A percentile compares a stretch with the other conserved stretches of the same genome.
Evolutionary conservation across 495 filamentous ascomycete genomes (phyloP).

Genomic region (Aspergillus taichungensis): DNA sequence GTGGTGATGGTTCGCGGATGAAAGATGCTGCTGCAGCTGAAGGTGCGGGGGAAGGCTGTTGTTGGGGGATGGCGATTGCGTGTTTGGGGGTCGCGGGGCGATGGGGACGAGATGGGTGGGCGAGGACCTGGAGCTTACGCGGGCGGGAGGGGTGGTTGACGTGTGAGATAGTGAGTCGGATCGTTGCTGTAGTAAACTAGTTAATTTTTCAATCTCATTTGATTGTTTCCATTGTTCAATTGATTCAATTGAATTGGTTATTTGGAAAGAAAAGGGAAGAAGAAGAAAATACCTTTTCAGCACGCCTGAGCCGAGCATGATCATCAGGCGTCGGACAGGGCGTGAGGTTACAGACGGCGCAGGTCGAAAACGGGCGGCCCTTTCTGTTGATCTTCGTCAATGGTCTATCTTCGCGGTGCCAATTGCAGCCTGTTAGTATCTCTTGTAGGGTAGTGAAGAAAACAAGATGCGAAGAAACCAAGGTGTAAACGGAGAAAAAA

Average conservation of each 20-base stretch:
- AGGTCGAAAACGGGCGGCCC: conserved; percentile 93
- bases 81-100: conserved; percentile 11
- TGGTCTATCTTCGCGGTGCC: conserved; percentile 65
- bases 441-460: background rate
- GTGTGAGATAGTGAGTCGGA: no score
- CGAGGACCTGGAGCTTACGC: no score
- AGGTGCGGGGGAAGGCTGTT: no score
- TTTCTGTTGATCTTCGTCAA: conserved; percentile 95
- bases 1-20: no score
- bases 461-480: conserved; percentile 7
- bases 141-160: no score
- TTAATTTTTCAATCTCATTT: no score
- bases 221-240: background rate
- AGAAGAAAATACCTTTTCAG: conserved; percentile 60
- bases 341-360: conserved; percentile 81
- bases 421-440: background rate
- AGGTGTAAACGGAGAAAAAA: conserved; percentile 15
- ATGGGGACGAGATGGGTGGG: no score
- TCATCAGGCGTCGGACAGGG: conserved; percentile 85
- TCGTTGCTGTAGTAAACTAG: no score
- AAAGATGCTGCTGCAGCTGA: no score
- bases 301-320: conserved; percentile 90
- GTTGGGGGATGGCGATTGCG: background rate
- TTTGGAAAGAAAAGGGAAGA: conserved; percentile 22
- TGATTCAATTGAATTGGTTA: conserved; percentile 8